Percentiles rank a stretch among this genome's conserved stretches.
phyloP scores from a whole-genome alignment of 2,329 filamentous ascomycete genomes.

The Pestalotiopsis sp. region DNA sequence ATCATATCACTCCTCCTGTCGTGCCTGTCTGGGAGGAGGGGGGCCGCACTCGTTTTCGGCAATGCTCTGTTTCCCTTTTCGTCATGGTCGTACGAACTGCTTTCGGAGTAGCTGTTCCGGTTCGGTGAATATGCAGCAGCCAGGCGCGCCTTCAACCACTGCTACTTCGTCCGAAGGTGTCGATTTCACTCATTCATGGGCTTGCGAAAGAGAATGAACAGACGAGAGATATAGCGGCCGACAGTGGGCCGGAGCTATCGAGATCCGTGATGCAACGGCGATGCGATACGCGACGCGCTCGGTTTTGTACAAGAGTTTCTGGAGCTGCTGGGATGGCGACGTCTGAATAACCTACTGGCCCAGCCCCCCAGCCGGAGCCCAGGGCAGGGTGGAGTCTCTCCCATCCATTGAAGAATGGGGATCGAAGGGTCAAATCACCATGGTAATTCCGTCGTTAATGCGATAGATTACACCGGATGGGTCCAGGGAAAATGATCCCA shows the following conservation, averaged over 20 bases:
- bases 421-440: neutral
- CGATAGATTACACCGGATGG: neutral
- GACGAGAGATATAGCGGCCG: no score
- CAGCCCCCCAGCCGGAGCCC: neutral
- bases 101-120: neutral
- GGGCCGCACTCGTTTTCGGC: neutral
- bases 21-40: no score
- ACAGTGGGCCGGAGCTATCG: neutral
- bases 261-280: neutral
- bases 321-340: neutral
- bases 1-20: neutral
- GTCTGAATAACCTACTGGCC: constrained; percentile 5
- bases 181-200: no score
- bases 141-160: no score
- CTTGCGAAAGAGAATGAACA: no score
- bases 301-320: neutral
- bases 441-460: constrained; percentile 2
- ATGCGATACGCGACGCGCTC: neutral
- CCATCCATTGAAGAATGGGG: neutral
- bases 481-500: neutral
- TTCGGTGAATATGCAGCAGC: neutral
- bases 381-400: neutral
- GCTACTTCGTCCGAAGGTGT: no score
- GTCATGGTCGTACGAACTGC: neutral
- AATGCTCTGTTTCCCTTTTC: neutral